Conservation (phyloP, 805 yeast genomes). For the Saccharomycopsis synnaedendra region DNA sequence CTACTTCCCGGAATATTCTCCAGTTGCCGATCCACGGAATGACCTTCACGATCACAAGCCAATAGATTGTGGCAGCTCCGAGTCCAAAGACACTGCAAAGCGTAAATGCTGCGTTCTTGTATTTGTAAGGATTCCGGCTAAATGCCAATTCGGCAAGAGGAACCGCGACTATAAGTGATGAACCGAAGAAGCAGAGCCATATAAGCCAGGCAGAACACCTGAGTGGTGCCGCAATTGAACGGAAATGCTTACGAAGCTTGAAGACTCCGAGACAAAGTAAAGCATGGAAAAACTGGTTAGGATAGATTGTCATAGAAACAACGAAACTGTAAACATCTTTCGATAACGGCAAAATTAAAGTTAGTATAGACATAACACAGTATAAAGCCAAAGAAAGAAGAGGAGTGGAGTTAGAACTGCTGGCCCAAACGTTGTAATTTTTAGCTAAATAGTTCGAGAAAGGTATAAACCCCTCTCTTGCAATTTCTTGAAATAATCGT, state of each 20-base stretch:
- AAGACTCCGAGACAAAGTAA: conserved; percentile 38
- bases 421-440: conserved; percentile 42
- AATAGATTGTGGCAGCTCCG: conserved; percentile 3
- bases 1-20: neutral
- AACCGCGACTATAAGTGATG: conserved; percentile 4
- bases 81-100: conserved; percentile 7
- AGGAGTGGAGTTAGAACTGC: conserved; percentile 24
- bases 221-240: conserved; percentile 34
- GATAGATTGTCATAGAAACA: conserved; percentile 19
- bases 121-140: neutral
- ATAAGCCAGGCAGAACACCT: conserved; percentile 21
- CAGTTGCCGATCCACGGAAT: conserved; percentile 2
- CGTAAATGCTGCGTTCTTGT: neutral
- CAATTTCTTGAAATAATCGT: conserved; percentile 51
- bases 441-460: conserved; percentile 22
- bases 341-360: no score
- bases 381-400: conserved; percentile 15
- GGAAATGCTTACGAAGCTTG: conserved; percentile 31
- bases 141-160: conserved; percentile 5
- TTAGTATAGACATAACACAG: no score
- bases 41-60: conserved; percentile 6
- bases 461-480: conserved; percentile 52
- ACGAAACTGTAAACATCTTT: no score
- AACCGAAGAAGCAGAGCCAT: conserved; percentile 4
- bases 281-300: conserved; percentile 28